Base-by-base conservation (phyloP, 768 basidiomycete species). In the Solioccasus polychromus region DNA sequence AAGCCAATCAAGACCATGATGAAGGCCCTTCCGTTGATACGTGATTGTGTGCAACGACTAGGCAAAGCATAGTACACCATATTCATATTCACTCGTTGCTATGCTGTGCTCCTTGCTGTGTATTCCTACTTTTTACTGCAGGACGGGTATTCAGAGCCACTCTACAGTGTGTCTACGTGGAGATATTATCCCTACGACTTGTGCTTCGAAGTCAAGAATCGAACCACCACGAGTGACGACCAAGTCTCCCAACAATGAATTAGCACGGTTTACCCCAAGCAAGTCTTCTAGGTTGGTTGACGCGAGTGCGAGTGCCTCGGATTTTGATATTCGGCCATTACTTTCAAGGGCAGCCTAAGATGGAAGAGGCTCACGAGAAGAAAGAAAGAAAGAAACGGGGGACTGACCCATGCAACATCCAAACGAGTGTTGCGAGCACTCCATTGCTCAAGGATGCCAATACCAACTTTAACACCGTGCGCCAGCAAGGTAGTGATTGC, bases 1-100 rank as follows among this genome's bases (percentile, higher is more conserved):
- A 82, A 86, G 57, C 79, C 88, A n/a, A 77, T 88, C 52, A 82
- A 82, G 58, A 77, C 89, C n/a, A 77, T 92, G 38, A 76, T 77
- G 26, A 71, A 72, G 47, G 83, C 81, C 7, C 66, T 91, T 40
- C 84, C 85, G 2, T 68, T 73, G 23, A 85, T 91, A 52, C 67
- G 80, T 41, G 58, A 74, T 7, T 82, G 82, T 50, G 71, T 89
- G 40, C 71, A 66, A 18, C 67, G 55, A 42, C 45, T 66, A 19
- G 37, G 22, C 18, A 59, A 24, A 26, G 34, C 31, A 51, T 9
- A 39, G 41, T 25, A 39, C 42, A 36, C 26, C 9, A 38, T 29
- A 44, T 14, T 24, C 35, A 12, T 44, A 25, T 44, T 7, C 14
- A 31, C n/a, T 23, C 32, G n/a, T 28, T 32, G 28, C 42, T 30